Evolutionary conservation across 2,329 filamentous ascomycete species (phyloP).

Genomic region (Ceratocystis huliohia): DNA sequence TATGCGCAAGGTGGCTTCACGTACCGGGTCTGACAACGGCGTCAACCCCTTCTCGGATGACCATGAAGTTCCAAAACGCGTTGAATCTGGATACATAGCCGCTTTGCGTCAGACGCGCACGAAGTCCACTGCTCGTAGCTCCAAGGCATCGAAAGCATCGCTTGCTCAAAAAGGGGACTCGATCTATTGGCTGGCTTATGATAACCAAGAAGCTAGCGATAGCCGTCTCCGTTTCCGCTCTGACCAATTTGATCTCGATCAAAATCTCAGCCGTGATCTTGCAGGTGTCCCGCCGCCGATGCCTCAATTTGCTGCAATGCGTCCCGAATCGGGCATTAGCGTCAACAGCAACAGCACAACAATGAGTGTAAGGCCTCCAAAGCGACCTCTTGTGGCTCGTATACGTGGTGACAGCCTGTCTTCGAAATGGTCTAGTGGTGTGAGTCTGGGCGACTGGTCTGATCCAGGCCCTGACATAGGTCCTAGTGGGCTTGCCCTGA

Average conservation of each 20-base stretch:
- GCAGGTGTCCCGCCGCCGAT: conserved; percentile 21
- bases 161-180: conserved; percentile 28
- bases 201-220: conserved; percentile 33
- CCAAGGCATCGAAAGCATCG: conserved; percentile 25
- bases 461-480: conserved; percentile 45
- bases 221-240: conserved; percentile 47
- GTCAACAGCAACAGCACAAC: conserved; percentile 28
- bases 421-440: conserved; percentile 37
- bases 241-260: conserved; percentile 53
- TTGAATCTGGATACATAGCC: conserved; percentile 34
- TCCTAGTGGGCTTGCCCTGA: conserved; percentile 25
- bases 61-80: conserved; percentile 32
- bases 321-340: conserved; percentile 24
- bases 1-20: conserved; percentile 5
- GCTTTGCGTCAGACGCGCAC: conserved; percentile 39
- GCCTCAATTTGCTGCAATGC: conserved; percentile 23
- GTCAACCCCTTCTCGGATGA: conserved; percentile 36
- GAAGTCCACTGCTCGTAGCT: conserved; percentile 27
- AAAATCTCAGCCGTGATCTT: neutral
- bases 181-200: conserved; percentile 32
- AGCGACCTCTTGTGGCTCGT: conserved; percentile 27
- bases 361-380: conserved; percentile 30
- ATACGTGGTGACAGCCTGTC: conserved; percentile 30
- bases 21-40: conserved; percentile 25
- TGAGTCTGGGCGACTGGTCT: conserved; percentile 35